Evolutionary conservation across 140 eudicot genomes (phyloP).

Genomic region (Oenanthe javanica): DNA sequence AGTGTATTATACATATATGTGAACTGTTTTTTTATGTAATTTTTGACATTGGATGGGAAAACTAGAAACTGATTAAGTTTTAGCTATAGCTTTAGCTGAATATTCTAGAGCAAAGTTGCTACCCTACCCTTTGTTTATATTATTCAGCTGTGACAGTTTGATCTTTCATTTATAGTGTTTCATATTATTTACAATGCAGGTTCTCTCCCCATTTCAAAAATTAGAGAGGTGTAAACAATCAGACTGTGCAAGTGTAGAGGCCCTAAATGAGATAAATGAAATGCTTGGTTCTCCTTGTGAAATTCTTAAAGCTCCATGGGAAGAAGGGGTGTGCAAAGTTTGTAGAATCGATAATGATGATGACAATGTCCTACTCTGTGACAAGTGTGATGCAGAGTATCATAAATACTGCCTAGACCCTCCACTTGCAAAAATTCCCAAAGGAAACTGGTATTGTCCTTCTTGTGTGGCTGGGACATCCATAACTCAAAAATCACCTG

Average conservation of each 20-base stretch:
- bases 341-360: slow-evolving; percentile 47
- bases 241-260: slow-evolving; percentile 15
- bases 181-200: slow-evolving; percentile 25
- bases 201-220: slow-evolving; percentile 19
- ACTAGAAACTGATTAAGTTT: not conserved
- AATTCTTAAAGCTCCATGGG: slow-evolving; percentile 46
- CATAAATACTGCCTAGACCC: slow-evolving; percentile 55
- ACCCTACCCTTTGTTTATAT: not conserved
- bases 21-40: not conserved
- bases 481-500: slow-evolving; percentile 10
- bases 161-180: not conserved
- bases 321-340: slow-evolving; percentile 48
- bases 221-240: slow-evolving; percentile 18
- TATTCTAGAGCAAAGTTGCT: not conserved
- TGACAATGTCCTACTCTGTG: slow-evolving; percentile 38
- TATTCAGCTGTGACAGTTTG: not conserved
- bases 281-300: slow-evolving; percentile 25
- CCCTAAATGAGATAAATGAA: slow-evolving; percentile 35
- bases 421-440: slow-evolving; percentile 40
- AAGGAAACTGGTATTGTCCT: slow-evolving; percentile 65
- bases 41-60: not conserved
- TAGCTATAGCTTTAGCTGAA: not conserved
- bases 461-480: slow-evolving; percentile 25
- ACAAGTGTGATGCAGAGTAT: slow-evolving; percentile 52
- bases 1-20: slow-evolving; percentile 21